These are phyloP conservation scores for Apiotrichum domesticum DNA, from an alignment of 1,284 basidiomycete genomes.

Conservation along the genomic window DNA sequence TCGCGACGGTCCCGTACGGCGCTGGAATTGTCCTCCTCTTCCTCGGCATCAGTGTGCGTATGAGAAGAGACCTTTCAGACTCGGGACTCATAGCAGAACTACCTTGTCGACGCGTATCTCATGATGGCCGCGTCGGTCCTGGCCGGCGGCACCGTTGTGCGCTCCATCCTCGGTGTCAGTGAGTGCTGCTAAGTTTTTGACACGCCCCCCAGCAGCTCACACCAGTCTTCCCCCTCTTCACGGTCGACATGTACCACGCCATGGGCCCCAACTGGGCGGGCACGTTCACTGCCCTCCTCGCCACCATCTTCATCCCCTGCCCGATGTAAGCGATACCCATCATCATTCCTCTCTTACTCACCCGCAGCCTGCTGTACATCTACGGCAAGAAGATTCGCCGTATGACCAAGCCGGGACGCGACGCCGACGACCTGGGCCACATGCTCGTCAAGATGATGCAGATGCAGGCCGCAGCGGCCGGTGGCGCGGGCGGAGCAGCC, in stretches of 20 bases:
- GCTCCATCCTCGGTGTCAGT: constrained; percentile 55
- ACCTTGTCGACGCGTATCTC: constrained; percentile 60
- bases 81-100: constrained; percentile 26
- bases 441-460: constrained; percentile 20
- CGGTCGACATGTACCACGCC: constrained; percentile 54
- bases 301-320: constrained; percentile 20
- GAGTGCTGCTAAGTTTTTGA: neutral
- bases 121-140: constrained; percentile 54
- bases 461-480: neutral
- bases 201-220: neutral
- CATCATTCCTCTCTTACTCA: neutral
- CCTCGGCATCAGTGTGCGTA: constrained; percentile 13
- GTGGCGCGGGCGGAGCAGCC: neutral
- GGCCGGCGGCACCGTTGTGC: constrained; percentile 61
- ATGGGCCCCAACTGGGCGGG: constrained; percentile 59
- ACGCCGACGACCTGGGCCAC: constrained; percentile 23
- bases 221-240: constrained; percentile 55
- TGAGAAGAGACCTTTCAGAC: neutral
- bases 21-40: constrained; percentile 32
- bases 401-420: constrained; percentile 22
- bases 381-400: constrained; percentile 23
- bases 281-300: constrained; percentile 28
- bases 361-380: constrained; percentile 19
- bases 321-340: constrained; percentile 6
- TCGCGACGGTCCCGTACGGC: constrained; percentile 60